Evolutionary conservation across 192 early-diverging fungal species (phyloP), one percentile per base, ranked within the genome.

Genomic region (Pilaira anomala): DNA sequence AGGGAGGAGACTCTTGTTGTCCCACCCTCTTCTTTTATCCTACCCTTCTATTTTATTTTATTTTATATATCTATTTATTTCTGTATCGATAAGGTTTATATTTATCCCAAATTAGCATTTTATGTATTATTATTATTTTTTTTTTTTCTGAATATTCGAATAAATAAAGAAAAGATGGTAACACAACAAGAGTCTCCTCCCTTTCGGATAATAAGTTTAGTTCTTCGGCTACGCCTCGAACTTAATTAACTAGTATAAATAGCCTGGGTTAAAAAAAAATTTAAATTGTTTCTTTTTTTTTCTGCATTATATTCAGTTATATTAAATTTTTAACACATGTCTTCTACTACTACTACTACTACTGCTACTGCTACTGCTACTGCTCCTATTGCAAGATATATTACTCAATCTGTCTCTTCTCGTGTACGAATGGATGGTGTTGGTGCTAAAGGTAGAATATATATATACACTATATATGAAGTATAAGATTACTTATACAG

Each of bases 351-450:
- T n/a, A n/a, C n/a, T n/a, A n/a, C n/a, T n/a, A n/a, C n/a, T n/a
- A n/a, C n/a, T n/a, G n/a, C n/a, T n/a, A n/a, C n/a, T n/a, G n/a
- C n/a, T n/a, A n/a, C n/a, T n/a, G n/a, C n/a, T n/a, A n/a, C 33
- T 36, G 33, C 33, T 36, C 33, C 7, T 36, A 57, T 72, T 25
- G 63, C 69, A 26, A 76, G 80, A 18, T 67, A 74, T 18, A 58
- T 82, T 36, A 61, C 63, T 18, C 70, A 80, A 49, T 67, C 80
- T 7, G 67, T 78, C 29, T 68, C 77, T 49, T 77, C 81, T 8
- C 60, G 60, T 22, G 79, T 77, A 49, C 78, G 83, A 71, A 75
- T 80, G 51, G 95, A 95, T 68, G 93, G 93, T 21, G 88, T 79
- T 29, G 95, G 93, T 19, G 91, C 91, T 25, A 79, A 45, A 25